Base-by-base conservation (phyloP, 2,329 filamentous ascomycete genomes). In the Stagonosporopsis rhizophila region DNA sequence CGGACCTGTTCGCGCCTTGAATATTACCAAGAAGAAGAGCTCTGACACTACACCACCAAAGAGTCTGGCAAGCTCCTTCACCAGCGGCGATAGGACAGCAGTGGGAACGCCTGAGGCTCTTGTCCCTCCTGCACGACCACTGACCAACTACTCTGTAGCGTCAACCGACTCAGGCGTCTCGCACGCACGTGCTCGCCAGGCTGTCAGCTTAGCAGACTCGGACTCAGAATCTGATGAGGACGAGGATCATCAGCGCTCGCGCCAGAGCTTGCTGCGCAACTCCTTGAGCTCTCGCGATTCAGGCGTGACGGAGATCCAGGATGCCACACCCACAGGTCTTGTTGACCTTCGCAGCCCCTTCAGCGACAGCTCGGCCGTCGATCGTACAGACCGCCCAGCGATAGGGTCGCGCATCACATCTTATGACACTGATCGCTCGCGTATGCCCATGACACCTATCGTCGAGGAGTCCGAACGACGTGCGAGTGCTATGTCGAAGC, bases 1-100 rank as follows among this genome's bases (percentile, higher is more conserved):
- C 19, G 79, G 74, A 37, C 79, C 77, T 45, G 78, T 80, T n/a
- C 78, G 74, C 45, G 75, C 79, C 9, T 73, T 82, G 48, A 80
- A 77, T 40, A 77, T 82, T 46, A 76, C 72, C 28, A 78, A 77
- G 62, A 75, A 72, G 66, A 75, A 66, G 63, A 59, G 58, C 34
- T 56, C 58, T 8, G 71, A 73, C 14, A 58, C 44, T 8, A 70
- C 71, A 1, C 66, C 67, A 17, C 66, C 69, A 12, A 70, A 70
- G 62, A 71, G 68, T 56, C 63, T 71, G 7, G 54, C 56, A 4
- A 58, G 52, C 37, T 63, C 63, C 7, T 62, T 65, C 25, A 58
- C 56, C 35, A 58, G 58, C 51, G 61, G 56, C 40, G 64, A 65
- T 11, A 60, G 62, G 52, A 69, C 68, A 44, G 58, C 62, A 46